Percentiles rank a stretch among this genome's conserved stretches.
Conservation (phyloP, 2,329 filamentous ascomycete species). For the Fragosphaeria purpurea region DNA sequence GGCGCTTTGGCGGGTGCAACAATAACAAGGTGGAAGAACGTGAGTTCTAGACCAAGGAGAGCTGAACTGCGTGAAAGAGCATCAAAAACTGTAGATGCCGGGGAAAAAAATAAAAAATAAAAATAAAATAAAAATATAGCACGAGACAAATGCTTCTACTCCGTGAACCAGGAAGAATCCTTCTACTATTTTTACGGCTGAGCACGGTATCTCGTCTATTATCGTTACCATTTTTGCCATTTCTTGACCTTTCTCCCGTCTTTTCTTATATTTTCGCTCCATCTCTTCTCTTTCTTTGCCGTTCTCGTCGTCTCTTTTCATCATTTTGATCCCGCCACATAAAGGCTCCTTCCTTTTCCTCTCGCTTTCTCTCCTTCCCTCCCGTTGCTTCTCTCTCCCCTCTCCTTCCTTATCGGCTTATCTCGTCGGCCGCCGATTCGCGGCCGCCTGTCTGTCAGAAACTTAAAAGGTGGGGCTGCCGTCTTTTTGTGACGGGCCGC, state of each 20-base stretch:
- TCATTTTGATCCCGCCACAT: neutral
- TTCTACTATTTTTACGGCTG: neutral
- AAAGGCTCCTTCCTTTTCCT: no score
- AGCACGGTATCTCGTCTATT: neutral
- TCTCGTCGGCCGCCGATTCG: neutral
- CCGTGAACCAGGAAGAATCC: neutral
- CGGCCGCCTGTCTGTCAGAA: no score
- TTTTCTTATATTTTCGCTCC: neutral
- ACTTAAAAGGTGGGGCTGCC: no score
- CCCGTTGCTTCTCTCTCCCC: neutral
- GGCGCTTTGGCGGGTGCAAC: neutral
- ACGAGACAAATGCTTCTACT: neutral
- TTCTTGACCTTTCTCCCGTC: neutral
- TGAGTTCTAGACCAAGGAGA: no score
- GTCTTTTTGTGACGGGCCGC: neutral
- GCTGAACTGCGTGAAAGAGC: no score
- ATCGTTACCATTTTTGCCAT: no score
- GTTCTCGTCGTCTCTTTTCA: neutral
- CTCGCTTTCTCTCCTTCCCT: no score
- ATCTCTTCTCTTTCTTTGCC: neutral
- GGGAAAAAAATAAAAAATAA: neutral
- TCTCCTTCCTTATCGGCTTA: conserved; percentile 1
- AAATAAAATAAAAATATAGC: neutral
- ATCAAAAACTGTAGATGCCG: no score
- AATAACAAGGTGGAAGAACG: no score